A percentile compares a stretch with the other conserved stretches of the same genome.
phyloP scores from a whole-genome alignment of 305 asterid genomes.

The Fraxinus floribunda region DNA sequence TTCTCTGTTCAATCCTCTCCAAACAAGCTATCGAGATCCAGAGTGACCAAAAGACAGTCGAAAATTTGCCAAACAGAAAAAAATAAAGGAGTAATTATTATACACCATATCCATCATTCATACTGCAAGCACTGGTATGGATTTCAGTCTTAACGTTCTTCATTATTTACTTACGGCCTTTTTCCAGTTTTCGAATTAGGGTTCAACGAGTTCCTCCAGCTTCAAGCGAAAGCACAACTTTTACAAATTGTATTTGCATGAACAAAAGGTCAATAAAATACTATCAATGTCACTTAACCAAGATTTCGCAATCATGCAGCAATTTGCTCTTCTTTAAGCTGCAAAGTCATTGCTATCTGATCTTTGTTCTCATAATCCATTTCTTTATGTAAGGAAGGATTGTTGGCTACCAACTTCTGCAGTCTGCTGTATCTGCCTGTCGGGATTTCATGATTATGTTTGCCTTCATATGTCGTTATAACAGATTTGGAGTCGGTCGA shows the following conservation, averaged over 20 bases:
- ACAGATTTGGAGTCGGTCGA: conserved; percentile 78
- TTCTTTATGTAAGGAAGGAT: conserved; percentile 35
- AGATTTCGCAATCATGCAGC: conserved; percentile 31
- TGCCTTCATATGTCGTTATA: conserved; percentile 85
- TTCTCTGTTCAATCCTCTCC: neutral
- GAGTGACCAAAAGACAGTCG: neutral
- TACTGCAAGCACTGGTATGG: neutral
- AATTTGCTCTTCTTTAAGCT: conserved; percentile 56
- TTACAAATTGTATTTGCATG: neutral
- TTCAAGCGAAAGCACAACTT: neutral
- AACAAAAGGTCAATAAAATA: neutral
- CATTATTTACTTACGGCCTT: neutral
- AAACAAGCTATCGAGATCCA: neutral
- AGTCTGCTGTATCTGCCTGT: conserved; percentile 46
- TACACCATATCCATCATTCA: neutral
- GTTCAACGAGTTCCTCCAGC: neutral
- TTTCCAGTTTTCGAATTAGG: neutral
- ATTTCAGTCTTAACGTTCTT: neutral
- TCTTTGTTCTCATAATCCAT: conserved; percentile 39
- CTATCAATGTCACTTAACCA: conserved; percentile 1
- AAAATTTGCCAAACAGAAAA: neutral
- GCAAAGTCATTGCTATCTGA: conserved; percentile 46
- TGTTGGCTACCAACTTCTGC: conserved; percentile 33
- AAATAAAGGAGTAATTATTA: neutral
- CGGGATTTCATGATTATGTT: conserved; percentile 81